These are phyloP conservation scores for Mycena albidolilacea DNA, from an alignment of 768 basidiomycete genomes.

Conservation along the genomic window DNA sequence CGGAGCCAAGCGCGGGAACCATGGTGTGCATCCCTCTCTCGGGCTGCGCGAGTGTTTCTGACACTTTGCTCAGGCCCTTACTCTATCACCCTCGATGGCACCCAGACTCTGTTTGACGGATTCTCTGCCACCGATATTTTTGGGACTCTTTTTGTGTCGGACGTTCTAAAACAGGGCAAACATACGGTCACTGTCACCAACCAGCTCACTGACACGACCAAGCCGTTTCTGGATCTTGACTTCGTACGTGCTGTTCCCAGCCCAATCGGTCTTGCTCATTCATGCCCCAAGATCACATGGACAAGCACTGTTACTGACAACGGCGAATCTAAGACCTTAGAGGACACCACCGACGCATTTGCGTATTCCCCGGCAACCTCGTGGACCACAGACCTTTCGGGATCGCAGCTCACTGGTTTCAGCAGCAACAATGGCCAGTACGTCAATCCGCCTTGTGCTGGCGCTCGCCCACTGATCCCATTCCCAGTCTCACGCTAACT, in stretches of 20 bases:
- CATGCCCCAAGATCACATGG: slow-evolving; percentile 34
- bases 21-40: slow-evolving; percentile 42
- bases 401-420: slow-evolving; percentile 29
- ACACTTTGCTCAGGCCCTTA: slow-evolving; percentile 38
- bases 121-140: slow-evolving; percentile 39
- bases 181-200: slow-evolving; percentile 48
- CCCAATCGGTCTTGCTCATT: slow-evolving; percentile 8
- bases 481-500: slow-evolving; percentile 21
- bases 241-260: slow-evolving; percentile 41
- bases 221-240: slow-evolving; percentile 51
- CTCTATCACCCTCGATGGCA: slow-evolving; percentile 48
- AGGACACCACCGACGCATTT: slow-evolving; percentile 29
- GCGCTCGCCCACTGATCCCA: not conserved
- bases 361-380: slow-evolving; percentile 27
- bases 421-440: slow-evolving; percentile 38
- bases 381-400: slow-evolving; percentile 32
- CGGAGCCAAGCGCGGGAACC: slow-evolving; percentile 54
- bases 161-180: slow-evolving; percentile 41
- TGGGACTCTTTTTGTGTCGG: slow-evolving; percentile 48
- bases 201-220: slow-evolving; percentile 14
- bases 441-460: not conserved
- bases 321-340: slow-evolving; percentile 17
- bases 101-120: slow-evolving; percentile 41
- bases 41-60: not conserved
- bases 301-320: not conserved